Evolutionary conservation across 176 grass and related monocot species (phyloP), one percentile per base, ranked within the genome.

Genomic region (Tillandsia fasciculata): DNA sequence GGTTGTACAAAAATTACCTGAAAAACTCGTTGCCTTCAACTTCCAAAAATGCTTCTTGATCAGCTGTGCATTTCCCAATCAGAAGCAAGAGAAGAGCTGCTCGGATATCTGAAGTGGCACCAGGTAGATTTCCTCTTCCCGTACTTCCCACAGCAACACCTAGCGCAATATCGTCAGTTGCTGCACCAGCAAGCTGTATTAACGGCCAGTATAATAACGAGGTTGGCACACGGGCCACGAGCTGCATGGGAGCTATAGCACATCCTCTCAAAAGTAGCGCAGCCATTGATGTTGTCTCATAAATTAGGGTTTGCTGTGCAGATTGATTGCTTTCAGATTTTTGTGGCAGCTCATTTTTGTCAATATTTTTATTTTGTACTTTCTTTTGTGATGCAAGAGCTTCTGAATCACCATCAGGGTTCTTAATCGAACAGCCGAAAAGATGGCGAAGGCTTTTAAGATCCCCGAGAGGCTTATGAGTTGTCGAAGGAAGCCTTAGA

Each of bases 11-110:
- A 77, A 28, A 29, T 26, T 77, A 89, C 94, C 90, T 93, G 75
- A 99, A 99, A 67, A 93, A 99, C 59, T 93, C 94, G 26, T 93
- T 99, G 77, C 94, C 94, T 89, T 86, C 94, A 26, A 99, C 87
- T 83, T 99, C 94, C 20, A 76, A 76, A 79, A 99, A 83, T 71
- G 94, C 94, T 64, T 85, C 89, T 59, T 81, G 81, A 71, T 99
- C 90, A 87, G 89, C 86, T 65, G 84, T 99, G 75, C 94, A 99
- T 84, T 99, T 99, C 77, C 94, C 94, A 80, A 99, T 88, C 72
- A 99, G 75, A 76, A 99, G 82, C 72, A 99, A 79, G 18, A 99
- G 87, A 69, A 99, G 82, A 22, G 94, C 84, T 49, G 94, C 87
- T 77, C 94, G 72, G 76, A 99, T 99, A 78, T 99, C 94, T 84